phyloP scores from a whole-genome alignment of 2,329 filamentous ascomycete species.

The Neodidymelliopsis sp. region DNA sequence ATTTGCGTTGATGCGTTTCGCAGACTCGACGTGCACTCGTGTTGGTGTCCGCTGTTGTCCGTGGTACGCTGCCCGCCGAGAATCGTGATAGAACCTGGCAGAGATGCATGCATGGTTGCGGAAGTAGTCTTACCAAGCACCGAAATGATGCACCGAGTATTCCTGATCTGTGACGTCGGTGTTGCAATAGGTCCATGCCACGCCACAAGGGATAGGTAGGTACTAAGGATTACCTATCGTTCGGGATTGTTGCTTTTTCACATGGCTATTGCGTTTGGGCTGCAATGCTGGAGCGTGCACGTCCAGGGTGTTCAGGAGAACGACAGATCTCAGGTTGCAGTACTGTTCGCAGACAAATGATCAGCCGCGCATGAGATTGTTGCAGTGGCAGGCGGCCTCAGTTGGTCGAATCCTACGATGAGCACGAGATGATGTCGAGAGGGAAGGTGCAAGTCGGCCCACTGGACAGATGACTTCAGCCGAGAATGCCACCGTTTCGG shows the following conservation, averaged over 20 bases:
- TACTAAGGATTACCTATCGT: constrained; percentile 17
- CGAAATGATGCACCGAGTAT: constrained; percentile 24
- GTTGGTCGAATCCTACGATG: constrained; percentile 23
- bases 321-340: constrained; percentile 11
- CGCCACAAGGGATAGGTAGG: constrained; percentile 13
- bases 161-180: constrained; percentile 21
- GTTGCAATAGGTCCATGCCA: constrained; percentile 14
- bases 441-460: constrained; percentile 22
- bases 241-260: constrained; percentile 25
- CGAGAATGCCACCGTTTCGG: constrained; percentile 17
- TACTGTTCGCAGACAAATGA: constrained; percentile 17
- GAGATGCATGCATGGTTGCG: constrained; percentile 28
- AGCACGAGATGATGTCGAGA: constrained; percentile 10
- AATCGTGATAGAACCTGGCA: constrained; percentile 25
- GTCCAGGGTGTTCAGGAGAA: constrained; percentile 16
- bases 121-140: constrained; percentile 23
- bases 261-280: constrained; percentile 23
- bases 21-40: constrained; percentile 8
- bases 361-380: constrained; percentile 14
- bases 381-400: constrained; percentile 8
- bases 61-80: constrained; percentile 16
- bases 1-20: background rate
- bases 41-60: constrained; percentile 19
- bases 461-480: constrained; percentile 34
- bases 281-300: constrained; percentile 21